A percentile compares a stretch with the other conserved stretches of the same genome.
Evolutionary conservation across 495 filamentous ascomycete genomes (phyloP).

Genomic region (Penicillium salamii): DNA sequence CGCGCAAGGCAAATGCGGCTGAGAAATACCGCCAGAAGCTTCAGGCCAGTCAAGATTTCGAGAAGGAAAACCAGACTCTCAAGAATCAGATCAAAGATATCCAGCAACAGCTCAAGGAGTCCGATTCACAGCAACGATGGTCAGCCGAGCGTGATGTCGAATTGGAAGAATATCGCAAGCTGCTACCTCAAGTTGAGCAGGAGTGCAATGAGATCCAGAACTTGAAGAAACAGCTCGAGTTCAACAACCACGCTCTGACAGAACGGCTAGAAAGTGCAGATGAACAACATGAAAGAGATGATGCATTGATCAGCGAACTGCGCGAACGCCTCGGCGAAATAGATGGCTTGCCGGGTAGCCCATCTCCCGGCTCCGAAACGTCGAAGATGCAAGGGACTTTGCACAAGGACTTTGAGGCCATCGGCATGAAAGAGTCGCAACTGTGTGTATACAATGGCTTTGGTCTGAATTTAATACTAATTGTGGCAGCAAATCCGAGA

Average conservation of each 20-base stretch:
- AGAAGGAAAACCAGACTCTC: conserved; percentile 66
- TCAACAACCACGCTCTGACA: conserved; percentile 55
- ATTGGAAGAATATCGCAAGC: conserved; percentile 56
- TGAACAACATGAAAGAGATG: conserved; percentile 54
- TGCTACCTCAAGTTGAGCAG: conserved; percentile 58
- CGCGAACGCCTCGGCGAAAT: conserved; percentile 51
- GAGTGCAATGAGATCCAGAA: conserved; percentile 58
- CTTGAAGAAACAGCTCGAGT: conserved; percentile 54
- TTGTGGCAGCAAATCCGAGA: conserved; percentile 38
- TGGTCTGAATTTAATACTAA: conserved; percentile 15
- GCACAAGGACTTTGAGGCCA: conserved; percentile 46
- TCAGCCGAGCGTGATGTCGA: conserved; percentile 50
- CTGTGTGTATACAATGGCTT: conserved; percentile 24
- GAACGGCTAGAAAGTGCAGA: conserved; percentile 52
- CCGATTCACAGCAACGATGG: conserved; percentile 45
- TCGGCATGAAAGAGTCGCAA: conserved; percentile 41
- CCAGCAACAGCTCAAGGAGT: conserved; percentile 55
- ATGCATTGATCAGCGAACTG: conserved; percentile 53
- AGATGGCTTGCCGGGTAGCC: conserved; percentile 42
- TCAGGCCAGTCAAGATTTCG: conserved; percentile 65
- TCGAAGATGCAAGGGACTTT: conserved; percentile 42
- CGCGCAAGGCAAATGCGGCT: conserved; percentile 74
- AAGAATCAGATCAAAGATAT: conserved; percentile 58
- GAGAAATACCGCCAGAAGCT: conserved; percentile 76
- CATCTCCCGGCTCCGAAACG: conserved; percentile 40